Evolutionary conservation across 306 rosid species (phyloP), one percentile per base, ranked within the genome.

Genomic region (Castanea crenata): DNA sequence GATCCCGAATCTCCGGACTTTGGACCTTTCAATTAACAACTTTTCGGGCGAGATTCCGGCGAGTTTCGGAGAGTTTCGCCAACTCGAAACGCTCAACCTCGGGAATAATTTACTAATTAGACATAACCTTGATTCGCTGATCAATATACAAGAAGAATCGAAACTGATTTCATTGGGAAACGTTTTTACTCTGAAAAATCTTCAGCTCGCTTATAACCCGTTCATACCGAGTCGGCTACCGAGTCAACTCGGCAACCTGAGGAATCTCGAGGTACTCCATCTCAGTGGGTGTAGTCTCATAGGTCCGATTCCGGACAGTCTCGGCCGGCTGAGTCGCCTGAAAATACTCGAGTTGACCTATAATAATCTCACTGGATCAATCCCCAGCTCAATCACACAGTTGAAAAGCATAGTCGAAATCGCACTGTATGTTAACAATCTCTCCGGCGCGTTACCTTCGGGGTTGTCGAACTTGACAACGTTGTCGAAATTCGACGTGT

Each of bases 371-470:
- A 78, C 41, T 3, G 97, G 97, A 9, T 31, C 82, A 1, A 83
- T 92, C 41, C 92, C 93, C 44, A 82, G 72, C 20, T 51, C 84
- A 5, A 25, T 91, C 4, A 23, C 87, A 2, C 74, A 79, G 25
- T 59, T 92, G 79, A 80, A 31, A 38, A 88, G 85, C 78, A 12
- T 88, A 23, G 85, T 76, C 7, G 92, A 91, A 44, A 78, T 92
- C 21, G 96, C 89, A 73, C 91, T 92, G 27, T 92, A 76, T 52
- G 10, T 58, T 16, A 92, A 92, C 77, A 64, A 81, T 0, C 89
- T 92, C 71, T 88, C 94, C 46, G 97, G 97, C 21, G 81, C 51
- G 81, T 76, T 92, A n/a, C 97, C 97, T 20, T 25, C 8, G 13
- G 85, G 82, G 29, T 7, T 76, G 58, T 74, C 82, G 13, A 92